Evolutionary conservation across 1,139 yeast species (phyloP), one percentile per base, ranked within the genome.

Genomic region (Protomyces arabidopsidicola): DNA sequence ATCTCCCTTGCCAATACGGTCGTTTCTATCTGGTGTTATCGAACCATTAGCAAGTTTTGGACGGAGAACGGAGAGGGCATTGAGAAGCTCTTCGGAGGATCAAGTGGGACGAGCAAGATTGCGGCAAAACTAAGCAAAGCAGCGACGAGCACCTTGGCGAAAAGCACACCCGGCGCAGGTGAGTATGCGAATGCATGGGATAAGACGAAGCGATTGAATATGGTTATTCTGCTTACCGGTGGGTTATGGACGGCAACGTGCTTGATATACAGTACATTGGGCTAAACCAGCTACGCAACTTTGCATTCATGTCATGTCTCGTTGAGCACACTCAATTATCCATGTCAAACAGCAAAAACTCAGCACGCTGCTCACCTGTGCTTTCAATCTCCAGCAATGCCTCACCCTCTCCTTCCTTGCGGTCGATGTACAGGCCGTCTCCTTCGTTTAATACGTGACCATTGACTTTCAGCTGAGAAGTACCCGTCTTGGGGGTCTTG

Each of bases 401-500:
- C n/a, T 42, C 48, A n/a, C 53, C 58, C 50, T 45, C 27, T 3
- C 58, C 63, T 24, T n/a, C 53, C 14, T 18, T 38, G 2, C 45
- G 38, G 12, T 34, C 45, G 12, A 62, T 27, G 31, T 48, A 62
- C 14, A 56, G 22, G n/a, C 65, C 65, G 42, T 62, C 65, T 14
- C 65, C 65, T 20, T 62, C 65, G 20, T 31, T 8, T 24, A 62
- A 4, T 3, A 18, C 45, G 3, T 62, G 52, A 18, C 63, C 63
- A 24, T 57, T 57, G 27, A 62, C 60, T 18, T 48, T 56, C 31
- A 62, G 16, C 35, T n/a, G 16, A n/a, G 62, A 55, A 12, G 38
- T 20, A 9, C 54, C 58, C 9, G 24, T 39, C 53, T 45, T 42
- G 34, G 65, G 65, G 36, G 58, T 53, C 55, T 45, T 34, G 35